Base-by-base conservation (phyloP, 352 stramenopile species). In the Pythium oligandrum region DNA sequence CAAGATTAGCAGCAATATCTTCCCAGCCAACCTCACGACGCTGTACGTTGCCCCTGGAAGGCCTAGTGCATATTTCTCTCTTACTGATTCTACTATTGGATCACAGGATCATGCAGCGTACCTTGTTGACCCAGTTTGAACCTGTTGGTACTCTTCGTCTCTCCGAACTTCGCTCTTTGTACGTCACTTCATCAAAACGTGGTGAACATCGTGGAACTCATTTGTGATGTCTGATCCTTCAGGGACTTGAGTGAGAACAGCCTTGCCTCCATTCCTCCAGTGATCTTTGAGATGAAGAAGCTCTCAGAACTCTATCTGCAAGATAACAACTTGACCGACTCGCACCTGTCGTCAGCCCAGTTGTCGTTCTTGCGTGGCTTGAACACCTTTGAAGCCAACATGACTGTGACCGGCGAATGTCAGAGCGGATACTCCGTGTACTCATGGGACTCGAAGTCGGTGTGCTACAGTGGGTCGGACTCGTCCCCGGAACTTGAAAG, bases 181-280 rank as follows among this genome's bases (percentile, higher is more conserved):
- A 71, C 57, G 77, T 82, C 6, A 26, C 30, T 17, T 5, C 26
- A 17, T n/a, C 9, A 34, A 4, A 30, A 10, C 5, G 26, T 17
- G 8, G 36, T 39, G n/a, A 32, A 26, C 37, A 7, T 12, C 32
- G 7, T 40, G 6, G 32, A 45, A 35, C 6, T 38, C 37, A 3
- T 40, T 35, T 10, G 39, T 59, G 4, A 45, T 71, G 39, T 65
- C 44, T 7, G 34, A 8, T 5, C 26, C 48, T 55, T 3, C 50
- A 91, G 80, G 57, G 78, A 91, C 51, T 56, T 91, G 50, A 65
- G 70, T 42, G 66, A 88, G 57, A 91, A 91, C 38, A 36, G 64
- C 31, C 53, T 91, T 11, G 76, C 80, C 0, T 64, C 76, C 12
- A 89, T 91, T 38, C 80, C 80, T 6, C 56, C 62, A 8, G 72